Evolutionary conservation across 1,139 yeast genomes (phyloP), one percentile per base, ranked within the genome.

Genomic region (Zygoascus hellenicus): DNA sequence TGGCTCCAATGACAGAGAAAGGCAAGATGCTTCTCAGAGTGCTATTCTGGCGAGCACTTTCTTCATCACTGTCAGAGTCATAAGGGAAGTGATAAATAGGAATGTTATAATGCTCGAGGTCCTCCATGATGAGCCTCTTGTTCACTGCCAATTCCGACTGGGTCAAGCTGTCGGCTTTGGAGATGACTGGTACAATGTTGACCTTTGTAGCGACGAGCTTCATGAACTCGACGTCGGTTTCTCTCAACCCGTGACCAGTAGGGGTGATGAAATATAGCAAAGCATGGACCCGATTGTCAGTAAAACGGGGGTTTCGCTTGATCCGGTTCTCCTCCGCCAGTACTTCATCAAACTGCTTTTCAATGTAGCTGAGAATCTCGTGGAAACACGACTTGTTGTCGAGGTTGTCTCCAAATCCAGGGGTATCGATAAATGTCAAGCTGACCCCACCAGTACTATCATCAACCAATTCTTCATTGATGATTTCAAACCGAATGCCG

Each of bases 291-390:
- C 92, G 72, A 46, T 85, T 81, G 65, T 84, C 94, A 45, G 78
- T 76, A 62, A 85, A 83, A 45, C 89, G 67, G 9, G 94, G 94
- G 65, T 84, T 84, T 68, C 98, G 81, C 68, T 87, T 81, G 59
- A 92, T 88, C 53, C 96, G 78, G 36, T 96, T 84, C 66, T 92
- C 97, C 67, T 92, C 98, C 29, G 95, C 85, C 57, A 92, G 75
- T 39, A 92, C 95, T 61, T 88, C 90, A 67, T 92, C 98, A 65
- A 85, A 90, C 66, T 90, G 97, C 63, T 83, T 88, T 62, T 86
- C 92, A 57, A 92, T 71, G 65, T 81, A 90, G 53, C 77, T 77
- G 49, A 82, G 80, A 51, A 92, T 81, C 58, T 87, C 88, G 38
- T 74, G 73, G 61, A 86, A 85, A 59, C 58, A 75, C 55, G 80